These are phyloP conservation scores for Tardiomyces depauwii DNA, from an alignment of 1,139 yeast genomes.

Conservation along the genomic window DNA sequence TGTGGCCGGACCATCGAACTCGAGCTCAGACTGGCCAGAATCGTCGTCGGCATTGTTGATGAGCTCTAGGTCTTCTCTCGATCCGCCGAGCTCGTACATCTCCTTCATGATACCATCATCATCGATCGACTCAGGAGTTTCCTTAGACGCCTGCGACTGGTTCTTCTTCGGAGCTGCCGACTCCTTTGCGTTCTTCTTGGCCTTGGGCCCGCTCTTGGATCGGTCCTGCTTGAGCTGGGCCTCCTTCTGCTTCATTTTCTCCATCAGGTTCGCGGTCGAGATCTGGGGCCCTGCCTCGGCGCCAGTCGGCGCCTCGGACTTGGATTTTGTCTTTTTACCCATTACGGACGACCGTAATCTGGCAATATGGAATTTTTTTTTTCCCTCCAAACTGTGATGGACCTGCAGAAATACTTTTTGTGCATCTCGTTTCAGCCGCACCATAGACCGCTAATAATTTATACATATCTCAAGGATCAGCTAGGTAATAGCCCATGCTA, in stretches of 20 bases:
- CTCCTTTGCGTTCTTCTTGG: constrained; percentile 6
- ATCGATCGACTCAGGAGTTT: constrained; percentile 11
- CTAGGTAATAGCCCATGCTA: no score
- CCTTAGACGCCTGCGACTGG: constrained; percentile 9
- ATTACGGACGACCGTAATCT: neutral
- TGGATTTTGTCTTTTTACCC: neutral
- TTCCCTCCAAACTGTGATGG: neutral
- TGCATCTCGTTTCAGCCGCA: no score
- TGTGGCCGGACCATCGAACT: constrained; percentile 12
- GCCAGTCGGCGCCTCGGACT: neutral
- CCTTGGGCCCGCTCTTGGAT: constrained; percentile 16
- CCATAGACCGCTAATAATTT: no score
- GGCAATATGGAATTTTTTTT: neutral
- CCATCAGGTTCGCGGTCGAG: constrained; percentile 14
- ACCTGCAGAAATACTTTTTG: neutral
- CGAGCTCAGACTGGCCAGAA: constrained; percentile 35
- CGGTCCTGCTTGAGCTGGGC: constrained; percentile 3
- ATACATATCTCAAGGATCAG: no score
- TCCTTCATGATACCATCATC: constrained; percentile 22
- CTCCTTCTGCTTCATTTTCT: constrained; percentile 19
- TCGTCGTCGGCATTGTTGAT: constrained; percentile 32
- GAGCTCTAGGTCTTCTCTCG: constrained; percentile 51
- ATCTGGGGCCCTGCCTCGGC: neutral
- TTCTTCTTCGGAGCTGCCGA: neutral
- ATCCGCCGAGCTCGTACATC: constrained; percentile 42